Evolutionary conservation across 257 asterid species (phyloP), one percentile per base, ranked within the genome.

Genomic region (Schizonepeta tenuifolia): DNA sequence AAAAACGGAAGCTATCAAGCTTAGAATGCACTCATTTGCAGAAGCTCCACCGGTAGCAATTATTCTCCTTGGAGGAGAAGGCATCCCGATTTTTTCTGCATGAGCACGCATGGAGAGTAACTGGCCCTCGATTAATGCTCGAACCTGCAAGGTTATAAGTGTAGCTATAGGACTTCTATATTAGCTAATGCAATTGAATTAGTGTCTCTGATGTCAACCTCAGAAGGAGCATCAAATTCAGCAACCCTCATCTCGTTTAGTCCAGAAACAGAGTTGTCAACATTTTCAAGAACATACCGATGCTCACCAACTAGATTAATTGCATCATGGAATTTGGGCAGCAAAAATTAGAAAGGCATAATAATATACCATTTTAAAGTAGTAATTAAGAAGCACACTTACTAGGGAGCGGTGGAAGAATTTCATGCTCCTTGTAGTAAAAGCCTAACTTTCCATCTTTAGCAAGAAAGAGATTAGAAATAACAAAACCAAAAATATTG

Each of bases 1-100:
- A n/a, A 86, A 88, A 76, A 88, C 68, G 70, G 91, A 83, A 68
- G 93, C 89, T 20, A 87, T 78, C 46, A 73, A 59, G 71, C 71
- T 79, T 14, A 86, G 78, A 38, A 89, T 85, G 82, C 75, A 24
- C 56, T 79, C 65, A 80, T 89, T 89, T 50, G 93, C 80, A 5
- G 93, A 89, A 56, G 96, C 93, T 75, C 96, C 96, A 73, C 96
- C 96, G 0, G 96, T 89, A 36, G 93, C 96, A 51, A 89, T 85
- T 61, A 89, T 89, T 60, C 86, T 74, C 70, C 85, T 89, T 11
- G 96, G 91, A 55, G 93, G 90, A 79, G 83, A 75, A 75, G 90
- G 90, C 96, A 89, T 82, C 51, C 93, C 90, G 13, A 86, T 78
- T 80, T 84, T 87, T 81, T 85, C 93, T 14, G 89, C 83, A 75